Base-by-base conservation (phyloP, 331 rosid species). In the Pyracantha coccinea region DNA sequence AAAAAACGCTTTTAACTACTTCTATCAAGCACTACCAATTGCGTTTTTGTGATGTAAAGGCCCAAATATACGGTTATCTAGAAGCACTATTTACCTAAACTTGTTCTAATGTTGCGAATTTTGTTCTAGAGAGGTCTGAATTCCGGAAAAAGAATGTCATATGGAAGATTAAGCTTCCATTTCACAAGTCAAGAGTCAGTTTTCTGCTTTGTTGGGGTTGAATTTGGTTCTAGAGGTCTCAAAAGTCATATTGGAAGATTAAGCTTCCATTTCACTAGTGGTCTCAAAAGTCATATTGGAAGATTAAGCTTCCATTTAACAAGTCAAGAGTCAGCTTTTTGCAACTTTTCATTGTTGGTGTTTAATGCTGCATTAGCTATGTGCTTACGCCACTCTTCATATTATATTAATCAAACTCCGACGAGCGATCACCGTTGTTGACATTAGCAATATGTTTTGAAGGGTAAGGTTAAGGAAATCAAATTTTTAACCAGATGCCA, bases 141-240 rank as follows among this genome's bases (percentile, higher is more conserved):
- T 50, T 53, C 65, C 32, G 33, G 53, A 71, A 55, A 31, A 44
- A 52, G 5, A 4, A 38, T 2, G 2, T 13, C 33, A 12, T 12
- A 29, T 8, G 75, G 66, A 32, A 32, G 66, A 32, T 21, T 3
- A 41, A 32, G 66, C 75, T 71, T 71, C 75, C 54, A 71, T 55
- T 71, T 32, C 50, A n/a, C 7, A 29, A 54, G 64, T 53, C 44
- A 12, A 24, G 2, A 29, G n/a, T 69, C 44, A n/a, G 47, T 12
- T 10, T 38, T 38, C 5, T 1, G 47, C 15, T 11, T 41, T 41
- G 47, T 41, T 11, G 45, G 45, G 14, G 15, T 38, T 38, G 15
- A 38, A 41, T 38, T 38, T 41, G 47, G 47, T 3, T 58, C 64
- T 24, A 23, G 29, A 12, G 1, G 3, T 21, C 17, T 2, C 20